Evolutionary conservation across 1,284 basidiomycete species (phyloP).

Genomic region (Ustilago crameri): DNA sequence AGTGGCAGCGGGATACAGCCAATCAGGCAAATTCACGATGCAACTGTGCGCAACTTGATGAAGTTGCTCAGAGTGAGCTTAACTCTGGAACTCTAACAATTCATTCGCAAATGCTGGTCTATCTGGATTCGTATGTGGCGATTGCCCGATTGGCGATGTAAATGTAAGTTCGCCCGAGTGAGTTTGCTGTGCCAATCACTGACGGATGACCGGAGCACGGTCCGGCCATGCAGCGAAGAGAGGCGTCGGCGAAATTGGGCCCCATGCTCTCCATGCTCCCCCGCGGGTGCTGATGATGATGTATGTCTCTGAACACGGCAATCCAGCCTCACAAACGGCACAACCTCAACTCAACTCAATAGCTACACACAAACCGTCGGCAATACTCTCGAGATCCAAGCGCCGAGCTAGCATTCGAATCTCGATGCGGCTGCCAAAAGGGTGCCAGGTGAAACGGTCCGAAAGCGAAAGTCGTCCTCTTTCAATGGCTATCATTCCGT

Average conservation of each 20-base stretch:
- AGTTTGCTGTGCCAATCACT: no score
- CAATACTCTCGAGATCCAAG: background rate
- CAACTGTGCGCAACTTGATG: no score
- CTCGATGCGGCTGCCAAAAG: background rate
- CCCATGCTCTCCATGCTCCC: background rate
- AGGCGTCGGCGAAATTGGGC: background rate
- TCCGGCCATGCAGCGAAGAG: background rate
- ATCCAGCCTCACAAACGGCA: no score
- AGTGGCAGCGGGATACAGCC: background rate
- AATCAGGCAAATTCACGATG: no score
- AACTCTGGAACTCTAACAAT: no score
- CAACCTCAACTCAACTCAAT: background rate
- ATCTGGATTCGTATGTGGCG: no score
- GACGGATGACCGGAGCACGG: background rate
- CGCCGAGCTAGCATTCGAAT: background rate
- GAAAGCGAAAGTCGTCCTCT: conserved; percentile 6
- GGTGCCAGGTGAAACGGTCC: background rate
- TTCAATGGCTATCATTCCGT: background rate
- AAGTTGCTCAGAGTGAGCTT: no score
- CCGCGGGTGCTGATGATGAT: background rate
- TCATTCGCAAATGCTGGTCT: no score
- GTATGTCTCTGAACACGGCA: background rate
- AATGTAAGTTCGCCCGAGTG: no score
- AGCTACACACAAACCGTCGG: background rate
- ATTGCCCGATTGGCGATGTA: no score